phyloP scores from a whole-genome alignment of 371 early-diverging fungal species.

The Gilbertella persicaria region DNA sequence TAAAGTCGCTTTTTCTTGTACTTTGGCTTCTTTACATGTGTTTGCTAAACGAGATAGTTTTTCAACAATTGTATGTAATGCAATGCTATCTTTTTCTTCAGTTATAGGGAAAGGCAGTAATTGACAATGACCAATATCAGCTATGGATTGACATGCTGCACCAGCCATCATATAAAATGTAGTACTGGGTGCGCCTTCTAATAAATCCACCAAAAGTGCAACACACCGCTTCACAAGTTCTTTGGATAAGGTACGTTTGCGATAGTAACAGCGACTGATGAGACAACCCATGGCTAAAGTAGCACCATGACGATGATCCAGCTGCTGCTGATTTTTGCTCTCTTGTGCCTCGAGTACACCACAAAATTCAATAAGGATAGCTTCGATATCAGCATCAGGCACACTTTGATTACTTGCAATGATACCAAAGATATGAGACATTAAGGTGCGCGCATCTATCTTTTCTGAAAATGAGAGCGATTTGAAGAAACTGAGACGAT shows the following conservation, averaged over 20 bases:
- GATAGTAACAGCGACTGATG: constrained; percentile 64
- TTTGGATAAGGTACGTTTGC: constrained; percentile 47
- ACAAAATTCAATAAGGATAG: constrained; percentile 46
- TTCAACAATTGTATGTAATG: constrained; percentile 37
- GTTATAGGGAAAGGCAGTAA: constrained; percentile 30
- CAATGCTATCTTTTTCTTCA: constrained; percentile 13
- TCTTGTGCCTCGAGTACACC: constrained; percentile 32
- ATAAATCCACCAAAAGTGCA: constrained; percentile 36
- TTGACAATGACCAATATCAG: constrained; percentile 69
- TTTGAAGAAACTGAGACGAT: constrained; percentile 64
- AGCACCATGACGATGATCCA: constrained; percentile 69
- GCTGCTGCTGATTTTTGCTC: constrained; percentile 25
- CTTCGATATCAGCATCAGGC: constrained; percentile 39
- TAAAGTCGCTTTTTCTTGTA: constrained; percentile 73
- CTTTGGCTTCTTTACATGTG: constrained; percentile 67
- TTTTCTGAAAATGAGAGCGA: constrained; percentile 63
- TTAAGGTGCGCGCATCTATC: constrained; percentile 62
- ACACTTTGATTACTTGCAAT: constrained; percentile 59
- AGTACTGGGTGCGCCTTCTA: constrained; percentile 46
- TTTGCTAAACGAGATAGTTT: constrained; percentile 51
- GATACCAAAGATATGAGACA: constrained; percentile 77
- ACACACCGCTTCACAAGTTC: constrained; percentile 42
- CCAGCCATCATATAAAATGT: constrained; percentile 45
- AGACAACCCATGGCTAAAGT: constrained; percentile 71
- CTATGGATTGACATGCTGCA: constrained; percentile 65